Evolutionary conservation across 176 grass and related monocot genomes (phyloP), one percentile per base, ranked within the genome.

Genomic region (Panicum miliaceum): DNA sequence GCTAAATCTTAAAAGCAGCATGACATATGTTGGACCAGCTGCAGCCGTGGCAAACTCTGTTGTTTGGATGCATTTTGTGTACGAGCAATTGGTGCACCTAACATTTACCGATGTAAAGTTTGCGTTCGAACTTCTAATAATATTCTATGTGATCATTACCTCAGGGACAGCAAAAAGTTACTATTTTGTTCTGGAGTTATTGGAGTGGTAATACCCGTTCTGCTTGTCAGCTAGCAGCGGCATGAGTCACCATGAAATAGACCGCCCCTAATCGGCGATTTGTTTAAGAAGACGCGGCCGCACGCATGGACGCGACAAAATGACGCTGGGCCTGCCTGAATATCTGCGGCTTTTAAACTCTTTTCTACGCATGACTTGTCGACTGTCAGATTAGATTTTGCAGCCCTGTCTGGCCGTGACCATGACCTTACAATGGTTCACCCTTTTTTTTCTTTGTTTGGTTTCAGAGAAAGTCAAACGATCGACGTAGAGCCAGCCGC

Each of bases 201-300:
- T 73, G 72, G 12, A 70, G 75, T n/a, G 54, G 46, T 8, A 63
- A 58, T 66, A 38, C 58, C 61, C 35, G 40, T 50, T 82, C 54
- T 82, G n/a, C 65, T 77, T 82, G 83, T 71, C 58, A 72, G 7
- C 27, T 86, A 82, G 57, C 72, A 37, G n/a, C 8, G 15, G 13
- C 35, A n/a, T 80, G 83, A 77, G 38, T 90, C 73, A 86, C 3
- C 57, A 26, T 59, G 84, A 82, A 46, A 58, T 54, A 26, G 64
- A 82, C 79, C 76, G 71, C 40, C 78, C 53, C 50, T 4, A 6
- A 64, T 45, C 7, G n/a, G 8, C 4, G 23, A 7, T 47, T 45
- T 47, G 12, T 60, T 22, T 50, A 84, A 60, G 42, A 46, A 58
- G 73, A 83, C 54, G 76, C 38, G 6, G 27, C 12, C 43, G 12